Base-by-base conservation (phyloP, 2,329 filamentous ascomycete species). In the Periconia sp. region DNA sequence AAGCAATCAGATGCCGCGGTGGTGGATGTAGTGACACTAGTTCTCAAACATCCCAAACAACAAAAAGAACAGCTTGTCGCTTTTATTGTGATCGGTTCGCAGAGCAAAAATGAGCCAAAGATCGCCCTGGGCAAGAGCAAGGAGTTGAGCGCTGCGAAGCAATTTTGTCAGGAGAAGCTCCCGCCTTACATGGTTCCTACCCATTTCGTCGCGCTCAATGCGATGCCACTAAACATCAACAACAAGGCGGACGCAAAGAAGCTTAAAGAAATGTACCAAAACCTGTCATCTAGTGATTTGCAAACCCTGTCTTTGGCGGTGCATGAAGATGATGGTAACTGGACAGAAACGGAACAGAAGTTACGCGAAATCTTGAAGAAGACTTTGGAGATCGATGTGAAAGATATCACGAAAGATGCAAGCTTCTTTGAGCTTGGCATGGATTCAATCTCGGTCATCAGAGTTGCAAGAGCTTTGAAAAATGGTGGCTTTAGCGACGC, bases 171-270 rank as follows among this genome's bases (percentile, higher is more conserved):
- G 33, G 77, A 82, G 1, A 84, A 79, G 19, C 80, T 97, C 2
- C 90, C 92, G 0, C 83, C 82, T 0, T 97, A 97, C 70, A 97
- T 97, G 92, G 84, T 97, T 1, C 93, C 92, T 0, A 92, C 91
- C 0, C 90, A 94, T 65, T 85, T 95, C 54, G 77, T 96, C 20
- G 83, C 82, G 3, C 75, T 96, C 8, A 81, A 85, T 0, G 80
- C 77, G 8, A 85, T 97, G 50, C 92, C 92, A 0, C 78, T 97
- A 0, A 95, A 91, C 1, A 78, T 89, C 7, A 97, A 96, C 71
- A 96, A 96, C 73, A 97, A 97, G 69, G 88, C 89, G 0, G 92
- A 97, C 63, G 80, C 81, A 7, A 93, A 89, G 64, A 78, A 80
- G 35, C 74, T 97, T 2, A 87, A 83, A 53, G 72, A 75, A 0